These are phyloP conservation scores for Mucor mucedo DNA, from an alignment of 371 early-diverging fungal species.

Conservation along the genomic window DNA sequence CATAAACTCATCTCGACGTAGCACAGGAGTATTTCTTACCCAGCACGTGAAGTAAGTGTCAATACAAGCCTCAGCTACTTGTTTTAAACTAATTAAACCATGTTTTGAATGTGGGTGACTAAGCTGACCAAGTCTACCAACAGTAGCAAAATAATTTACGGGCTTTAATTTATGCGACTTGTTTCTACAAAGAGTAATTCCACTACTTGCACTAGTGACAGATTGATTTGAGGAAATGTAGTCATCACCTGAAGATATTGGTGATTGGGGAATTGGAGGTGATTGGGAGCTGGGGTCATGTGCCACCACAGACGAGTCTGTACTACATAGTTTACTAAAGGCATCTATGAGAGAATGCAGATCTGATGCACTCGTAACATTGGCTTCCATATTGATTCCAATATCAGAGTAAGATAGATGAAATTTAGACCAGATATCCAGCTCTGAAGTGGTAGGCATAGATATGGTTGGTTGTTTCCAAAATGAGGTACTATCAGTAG, in stretches of 20 bases:
- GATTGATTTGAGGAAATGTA: conserved; percentile 19
- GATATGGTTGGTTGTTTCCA: conserved; percentile 15
- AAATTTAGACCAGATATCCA: conserved; percentile 32
- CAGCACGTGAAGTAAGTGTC: conserved; percentile 51
- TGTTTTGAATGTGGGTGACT: conserved; percentile 33
- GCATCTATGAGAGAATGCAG: conserved; percentile 39
- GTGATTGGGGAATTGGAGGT: conserved; percentile 21
- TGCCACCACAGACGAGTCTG: conserved; percentile 13
- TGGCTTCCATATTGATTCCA: conserved; percentile 42
- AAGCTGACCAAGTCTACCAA: conserved; percentile 34
- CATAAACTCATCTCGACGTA: conserved; percentile 46
- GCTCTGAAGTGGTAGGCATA: conserved; percentile 1
- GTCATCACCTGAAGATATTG: conserved; percentile 13
- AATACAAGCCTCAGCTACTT: conserved; percentile 49
- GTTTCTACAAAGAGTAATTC: conserved; percentile 41
- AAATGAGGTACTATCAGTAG: conserved; percentile 9
- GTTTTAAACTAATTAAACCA: conserved; percentile 29
- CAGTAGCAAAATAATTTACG: conserved; percentile 45
- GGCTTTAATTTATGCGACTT: conserved; percentile 41
- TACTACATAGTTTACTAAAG: conserved; percentile 34
- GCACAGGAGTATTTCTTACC: conserved; percentile 43
- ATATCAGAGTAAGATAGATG: conserved; percentile 38
- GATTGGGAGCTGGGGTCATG: conserved; percentile 17
- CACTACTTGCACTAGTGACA: conserved; percentile 14
- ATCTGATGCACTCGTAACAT: conserved; percentile 37